Conservation (phyloP, 805 yeast species). For the Sugiyamaella lignohabitans region DNA sequence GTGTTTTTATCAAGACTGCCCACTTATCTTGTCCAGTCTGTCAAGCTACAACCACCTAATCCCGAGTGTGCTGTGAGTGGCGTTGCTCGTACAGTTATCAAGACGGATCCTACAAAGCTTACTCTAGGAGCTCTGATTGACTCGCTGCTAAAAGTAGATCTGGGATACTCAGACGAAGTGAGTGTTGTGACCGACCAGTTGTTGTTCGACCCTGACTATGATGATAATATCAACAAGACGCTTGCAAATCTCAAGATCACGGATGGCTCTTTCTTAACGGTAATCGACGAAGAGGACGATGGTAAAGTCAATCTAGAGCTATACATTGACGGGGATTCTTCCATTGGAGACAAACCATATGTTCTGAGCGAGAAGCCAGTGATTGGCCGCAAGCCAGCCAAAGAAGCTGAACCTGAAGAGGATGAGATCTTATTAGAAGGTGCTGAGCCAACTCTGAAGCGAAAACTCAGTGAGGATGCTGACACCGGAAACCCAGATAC, state of each 20-base stretch:
- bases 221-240: constrained; percentile 54
- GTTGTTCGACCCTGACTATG: constrained; percentile 81
- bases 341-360: background rate
- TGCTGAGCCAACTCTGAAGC: constrained; percentile 6
- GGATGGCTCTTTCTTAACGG: constrained; percentile 56
- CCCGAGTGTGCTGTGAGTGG: constrained; percentile 56
- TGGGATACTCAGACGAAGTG: constrained; percentile 49
- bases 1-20: constrained; percentile 52
- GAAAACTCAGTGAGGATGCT: constrained; percentile 10
- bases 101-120: constrained; percentile 20
- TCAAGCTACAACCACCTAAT: constrained; percentile 56
- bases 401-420: constrained; percentile 3
- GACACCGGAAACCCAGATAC: background rate
- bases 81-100: constrained; percentile 29
- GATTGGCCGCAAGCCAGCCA: constrained; percentile 15
- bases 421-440: background rate
- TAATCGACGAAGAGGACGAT: constrained; percentile 80
- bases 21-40: constrained; percentile 60
- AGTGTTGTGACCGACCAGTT: constrained; percentile 58
- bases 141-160: constrained; percentile 38
- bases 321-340: constrained; percentile 15
- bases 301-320: constrained; percentile 48
- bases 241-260: constrained; percentile 49
- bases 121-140: constrained; percentile 51
- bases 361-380: constrained; percentile 11